A percentile compares a stretch with the other conserved stretches of the same genome.
Evolutionary conservation across 2,329 filamentous ascomycete genomes (phyloP).

Genomic region (Fusarium liriodendri): DNA sequence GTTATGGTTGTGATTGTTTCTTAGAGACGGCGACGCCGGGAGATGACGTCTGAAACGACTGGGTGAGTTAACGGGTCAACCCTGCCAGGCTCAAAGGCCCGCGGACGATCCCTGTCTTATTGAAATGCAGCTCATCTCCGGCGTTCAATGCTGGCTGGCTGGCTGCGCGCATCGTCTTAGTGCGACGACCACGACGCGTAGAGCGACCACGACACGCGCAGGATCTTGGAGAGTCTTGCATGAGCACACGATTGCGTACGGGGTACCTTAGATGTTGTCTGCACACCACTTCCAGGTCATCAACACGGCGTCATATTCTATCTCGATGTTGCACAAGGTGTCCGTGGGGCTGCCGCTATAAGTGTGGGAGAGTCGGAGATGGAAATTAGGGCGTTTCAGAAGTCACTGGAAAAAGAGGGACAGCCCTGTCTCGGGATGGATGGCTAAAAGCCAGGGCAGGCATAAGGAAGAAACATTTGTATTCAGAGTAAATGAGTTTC

Average conservation of each 20-base stretch:
- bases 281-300: not conserved
- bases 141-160: conserved; percentile 34
- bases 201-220: not conserved
- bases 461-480: not conserved
- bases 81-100: conserved; percentile 45
- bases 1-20: conserved; percentile 15
- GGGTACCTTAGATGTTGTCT: not conserved
- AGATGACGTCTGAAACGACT: conserved; percentile 45
- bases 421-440: conserved; percentile 29
- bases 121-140: conserved; percentile 44
- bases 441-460: not conserved
- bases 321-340: not conserved
- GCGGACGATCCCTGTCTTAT: conserved; percentile 39
- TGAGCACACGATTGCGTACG: not conserved
- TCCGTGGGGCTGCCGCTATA: conserved; percentile 7
- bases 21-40: conserved; percentile 36
- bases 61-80: conserved; percentile 21
- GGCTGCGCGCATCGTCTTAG: conserved; percentile 8
- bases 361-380: conserved; percentile 13
- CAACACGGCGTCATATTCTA: not conserved
- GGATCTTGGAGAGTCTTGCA: not conserved
- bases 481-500: not conserved
- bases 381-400: conserved; percentile 44
- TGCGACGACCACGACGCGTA: not conserved
- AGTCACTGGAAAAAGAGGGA: conserved; percentile 6